Evolutionary conservation across 805 yeast species (phyloP).

Genomic region (Torulaspora microellipsoides): DNA sequence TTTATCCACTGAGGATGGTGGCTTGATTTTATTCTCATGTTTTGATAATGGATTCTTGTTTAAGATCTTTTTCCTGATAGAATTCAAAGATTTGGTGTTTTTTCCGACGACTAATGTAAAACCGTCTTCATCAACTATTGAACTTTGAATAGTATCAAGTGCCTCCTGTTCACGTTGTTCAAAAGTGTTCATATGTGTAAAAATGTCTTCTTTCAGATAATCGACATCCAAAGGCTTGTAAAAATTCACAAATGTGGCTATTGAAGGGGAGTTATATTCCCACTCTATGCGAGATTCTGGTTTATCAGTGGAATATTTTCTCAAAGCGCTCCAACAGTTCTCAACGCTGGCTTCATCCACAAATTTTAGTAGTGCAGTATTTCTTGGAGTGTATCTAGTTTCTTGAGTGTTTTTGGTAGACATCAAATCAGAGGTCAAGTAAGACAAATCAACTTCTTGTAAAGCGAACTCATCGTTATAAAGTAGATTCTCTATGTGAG

Average conservation of each 20-base stretch:
- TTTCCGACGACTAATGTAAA: slow-evolving; percentile 86
- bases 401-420: slow-evolving; percentile 31
- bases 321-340: slow-evolving; percentile 53
- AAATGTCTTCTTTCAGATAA: slow-evolving; percentile 50
- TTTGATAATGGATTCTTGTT: slow-evolving; percentile 34
- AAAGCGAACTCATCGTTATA: slow-evolving; percentile 42
- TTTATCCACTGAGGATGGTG: slow-evolving; percentile 47
- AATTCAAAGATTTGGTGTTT: slow-evolving; percentile 68
- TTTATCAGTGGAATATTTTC: slow-evolving; percentile 50
- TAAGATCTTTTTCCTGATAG: slow-evolving; percentile 32
- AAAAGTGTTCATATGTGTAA: slow-evolving; percentile 60
- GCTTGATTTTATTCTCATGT: slow-evolving; percentile 23
- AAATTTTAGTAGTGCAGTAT: slow-evolving; percentile 68
- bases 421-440: slow-evolving; percentile 54
- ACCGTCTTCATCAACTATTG: slow-evolving; percentile 86
- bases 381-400: slow-evolving; percentile 54
- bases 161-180: slow-evolving; percentile 65
- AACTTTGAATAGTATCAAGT: slow-evolving; percentile 49
- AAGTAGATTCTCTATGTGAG: slow-evolving; percentile 52
- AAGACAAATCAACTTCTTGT: slow-evolving; percentile 48
- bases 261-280: slow-evolving; percentile 34
- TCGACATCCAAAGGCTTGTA: slow-evolving; percentile 45
- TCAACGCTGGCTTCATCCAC: slow-evolving; percentile 60
- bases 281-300: slow-evolving; percentile 37
- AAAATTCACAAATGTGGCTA: slow-evolving; percentile 41